Conservation (phyloP, 768 basidiomycete genomes). For the Coprinopsis cinerea region DNA sequence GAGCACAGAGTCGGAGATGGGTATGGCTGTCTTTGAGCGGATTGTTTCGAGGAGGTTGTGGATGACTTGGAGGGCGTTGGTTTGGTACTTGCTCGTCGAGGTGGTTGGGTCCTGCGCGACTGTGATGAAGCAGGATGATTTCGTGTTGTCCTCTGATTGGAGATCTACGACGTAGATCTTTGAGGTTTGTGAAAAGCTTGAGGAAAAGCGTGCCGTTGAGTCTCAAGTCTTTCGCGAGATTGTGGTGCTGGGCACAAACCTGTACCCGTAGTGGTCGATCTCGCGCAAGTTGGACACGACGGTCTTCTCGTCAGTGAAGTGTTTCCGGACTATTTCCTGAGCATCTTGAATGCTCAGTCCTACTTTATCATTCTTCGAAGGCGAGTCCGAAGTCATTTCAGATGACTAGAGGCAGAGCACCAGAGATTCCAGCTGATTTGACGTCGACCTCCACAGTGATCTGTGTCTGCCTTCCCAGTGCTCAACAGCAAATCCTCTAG, state of each 20-base stretch:
- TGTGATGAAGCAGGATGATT: constrained; percentile 23
- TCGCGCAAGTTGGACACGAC: constrained; percentile 13
- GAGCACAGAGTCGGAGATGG: constrained; percentile 42
- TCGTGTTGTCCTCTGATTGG: constrained; percentile 3
- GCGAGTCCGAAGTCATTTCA: no score
- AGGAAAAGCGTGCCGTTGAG: not conserved
- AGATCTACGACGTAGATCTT: constrained; percentile 22
- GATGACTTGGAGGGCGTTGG: constrained; percentile 33
- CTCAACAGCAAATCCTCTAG: no score
- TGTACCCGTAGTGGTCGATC: constrained; percentile 20
- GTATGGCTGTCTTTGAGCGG: constrained; percentile 39
- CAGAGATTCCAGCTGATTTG: no score
- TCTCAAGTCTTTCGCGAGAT: no score
- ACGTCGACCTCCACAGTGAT: no score
- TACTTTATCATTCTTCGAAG: no score
- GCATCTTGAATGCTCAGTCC: constrained; percentile 7
- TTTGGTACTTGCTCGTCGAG: constrained; percentile 18
- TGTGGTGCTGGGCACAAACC: constrained; percentile 16
- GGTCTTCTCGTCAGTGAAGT: constrained; percentile 6
- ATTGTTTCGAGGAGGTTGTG: constrained; percentile 37
- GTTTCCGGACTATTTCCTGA: constrained; percentile 8
- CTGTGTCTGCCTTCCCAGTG: no score
- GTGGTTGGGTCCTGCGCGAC: constrained; percentile 17
- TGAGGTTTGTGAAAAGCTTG: constrained; percentile 16
- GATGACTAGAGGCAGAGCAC: no score